Base-by-base conservation (phyloP, 805 yeast species). In the Kuraishia borneana region DNA sequence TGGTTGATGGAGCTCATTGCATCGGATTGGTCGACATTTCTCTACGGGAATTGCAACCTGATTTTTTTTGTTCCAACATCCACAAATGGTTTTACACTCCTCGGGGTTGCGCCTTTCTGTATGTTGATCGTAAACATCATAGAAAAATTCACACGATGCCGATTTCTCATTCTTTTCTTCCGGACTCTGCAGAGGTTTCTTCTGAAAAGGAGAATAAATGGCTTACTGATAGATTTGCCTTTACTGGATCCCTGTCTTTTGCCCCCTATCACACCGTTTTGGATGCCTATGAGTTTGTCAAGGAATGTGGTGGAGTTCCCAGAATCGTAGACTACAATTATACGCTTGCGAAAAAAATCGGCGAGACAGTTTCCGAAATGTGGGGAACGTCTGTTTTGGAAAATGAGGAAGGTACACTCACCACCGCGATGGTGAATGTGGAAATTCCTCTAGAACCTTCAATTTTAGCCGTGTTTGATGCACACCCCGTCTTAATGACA, bases 1-100 rank as follows among this genome's bases (percentile, higher is more conserved):
- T 76, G 29, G 65, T 81, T 18, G 89, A 81, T 49, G 89, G 81
- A 10, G 89, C 88, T 4, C 89, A 81, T 47, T 68, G 73, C 1
- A 60, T 73, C 23, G 89, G 89, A 0, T 53, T 64, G 36, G 44
- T 70, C 21, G 65, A 67, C 7, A 35, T 70, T n/a, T 56, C 63
- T 31, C 42, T 74, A 23, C 52, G 50, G 9, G 46, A 46, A 9
- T 41, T 68, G 18, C 41, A 61, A 31, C 83, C 85, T 0, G 85
- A 78, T 44, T 80, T 76, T 47, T 69, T 62, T 47, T 60, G 67
- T 18, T 54, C 78, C 16, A 81, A 80, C 45, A 55, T 79, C 14
- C 88, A 81, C 59, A 81, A 81, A 46, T 81, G 88, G 88, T 56
- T 63, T 26, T 72, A 47, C 41, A 63, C 65, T 17, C 82, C 84